Evolutionary conservation across 75 land plant genomes (phyloP).

Genomic region (Pseudotsuga menziesii): DNA sequence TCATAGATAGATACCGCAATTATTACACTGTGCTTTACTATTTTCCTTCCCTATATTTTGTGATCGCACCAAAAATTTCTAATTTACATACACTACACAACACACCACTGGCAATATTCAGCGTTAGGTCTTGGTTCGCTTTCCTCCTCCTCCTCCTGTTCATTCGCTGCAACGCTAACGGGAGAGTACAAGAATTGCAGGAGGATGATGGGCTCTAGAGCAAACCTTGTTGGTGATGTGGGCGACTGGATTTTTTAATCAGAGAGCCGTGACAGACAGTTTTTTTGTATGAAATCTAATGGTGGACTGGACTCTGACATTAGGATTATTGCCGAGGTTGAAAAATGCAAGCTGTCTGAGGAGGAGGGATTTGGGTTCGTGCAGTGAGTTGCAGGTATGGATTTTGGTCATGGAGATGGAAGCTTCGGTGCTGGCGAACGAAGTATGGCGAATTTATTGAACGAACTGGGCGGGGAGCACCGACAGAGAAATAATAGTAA

Average conservation of each 20-base stretch:
- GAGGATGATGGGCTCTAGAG: conserved; percentile 3
- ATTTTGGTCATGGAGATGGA: conserved; percentile 8
- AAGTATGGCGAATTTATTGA: conserved; percentile 7
- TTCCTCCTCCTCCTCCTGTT: neutral
- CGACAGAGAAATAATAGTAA: neutral
- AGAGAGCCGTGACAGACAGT: no score
- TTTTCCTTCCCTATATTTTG: conserved; percentile 10
- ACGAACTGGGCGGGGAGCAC: neutral
- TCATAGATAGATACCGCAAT: conserved; percentile 16
- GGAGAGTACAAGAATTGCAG: conserved; percentile 10
- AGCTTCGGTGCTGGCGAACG: neutral
- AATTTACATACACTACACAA: neutral
- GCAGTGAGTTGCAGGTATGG: conserved; percentile 9
- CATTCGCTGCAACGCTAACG: neutral
- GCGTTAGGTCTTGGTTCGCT: neutral
- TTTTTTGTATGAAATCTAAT: conserved; percentile 6
- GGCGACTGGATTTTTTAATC: no score
- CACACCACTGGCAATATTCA: neutral
- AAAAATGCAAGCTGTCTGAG: neutral
- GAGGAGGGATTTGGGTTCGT: neutral
- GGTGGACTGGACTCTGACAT: neutral
- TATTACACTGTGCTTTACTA: conserved; percentile 13
- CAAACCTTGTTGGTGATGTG: no score
- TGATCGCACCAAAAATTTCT: conserved; percentile 6
- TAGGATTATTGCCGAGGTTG: neutral